These are phyloP conservation scores for Salix koriyanagi DNA, from an alignment of 345 rosid species.

Conservation along the genomic window DNA sequence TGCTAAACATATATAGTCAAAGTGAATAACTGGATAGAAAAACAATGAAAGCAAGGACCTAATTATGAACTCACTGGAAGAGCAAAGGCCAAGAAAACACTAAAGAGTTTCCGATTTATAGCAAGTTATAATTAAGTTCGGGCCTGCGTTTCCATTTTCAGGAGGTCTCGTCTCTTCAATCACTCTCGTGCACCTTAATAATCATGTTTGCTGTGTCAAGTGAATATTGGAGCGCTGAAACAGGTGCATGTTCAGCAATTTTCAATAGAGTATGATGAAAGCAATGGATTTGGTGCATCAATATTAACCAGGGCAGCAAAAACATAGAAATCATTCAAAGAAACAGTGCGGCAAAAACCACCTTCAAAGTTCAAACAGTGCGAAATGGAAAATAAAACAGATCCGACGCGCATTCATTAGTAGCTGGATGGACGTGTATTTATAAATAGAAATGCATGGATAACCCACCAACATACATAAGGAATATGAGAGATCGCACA, in stretches of 20 bases:
- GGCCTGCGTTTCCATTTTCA: background rate
- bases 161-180: background rate
- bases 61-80: background rate
- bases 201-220: too few relatives aligned
- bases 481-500: conserved; percentile 2
- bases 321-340: background rate
- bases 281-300: conserved; percentile 19
- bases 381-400: conserved; percentile 15
- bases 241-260: conserved; percentile 18
- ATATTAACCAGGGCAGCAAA: conserved; percentile 15
- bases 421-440: conserved; percentile 8
- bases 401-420: conserved; percentile 14
- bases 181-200: too few relatives aligned
- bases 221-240: too few relatives aligned
- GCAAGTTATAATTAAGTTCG: background rate
- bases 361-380: conserved; percentile 15
- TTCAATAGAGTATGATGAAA: conserved; percentile 19
- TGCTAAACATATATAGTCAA: too few relatives aligned
- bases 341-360: background rate
- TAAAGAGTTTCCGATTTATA: conserved; percentile 9
- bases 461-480: conserved; percentile 4
- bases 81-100: background rate
- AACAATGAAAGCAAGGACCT: background rate
- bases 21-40: background rate
- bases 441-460: conserved; percentile 16